Evolutionary conservation across 2,329 filamentous ascomycete species (phyloP).

Genomic region (Diplodia scrobiculata): DNA sequence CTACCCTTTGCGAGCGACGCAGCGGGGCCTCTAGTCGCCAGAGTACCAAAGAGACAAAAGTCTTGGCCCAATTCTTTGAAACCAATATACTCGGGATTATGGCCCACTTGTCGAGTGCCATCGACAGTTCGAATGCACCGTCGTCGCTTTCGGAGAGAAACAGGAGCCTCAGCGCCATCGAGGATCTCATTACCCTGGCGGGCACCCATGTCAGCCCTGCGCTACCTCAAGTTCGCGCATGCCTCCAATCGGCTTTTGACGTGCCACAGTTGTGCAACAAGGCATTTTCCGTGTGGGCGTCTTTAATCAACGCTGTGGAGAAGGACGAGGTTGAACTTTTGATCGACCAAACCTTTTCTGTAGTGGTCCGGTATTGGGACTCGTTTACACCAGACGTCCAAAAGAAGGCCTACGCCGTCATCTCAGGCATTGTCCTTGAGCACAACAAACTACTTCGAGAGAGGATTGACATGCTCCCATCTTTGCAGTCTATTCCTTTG

Average conservation of each 20-base stretch:
- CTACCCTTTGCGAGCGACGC: conserved; percentile 55
- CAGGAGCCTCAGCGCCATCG: conserved; percentile 77
- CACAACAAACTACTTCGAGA: conserved; percentile 64
- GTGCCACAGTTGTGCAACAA: conserved; percentile 72
- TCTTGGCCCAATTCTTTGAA: conserved; percentile 75
- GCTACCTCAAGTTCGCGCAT: conserved; percentile 92
- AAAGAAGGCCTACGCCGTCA: conserved; percentile 61
- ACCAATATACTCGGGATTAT: conserved; percentile 84
- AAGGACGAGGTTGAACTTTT: conserved; percentile 77
- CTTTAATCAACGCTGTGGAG: conserved; percentile 69
- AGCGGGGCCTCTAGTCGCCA: conserved; percentile 47
- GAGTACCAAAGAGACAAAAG: conserved; percentile 54
- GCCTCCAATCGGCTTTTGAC: conserved; percentile 79
- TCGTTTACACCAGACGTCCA: conserved; percentile 64
- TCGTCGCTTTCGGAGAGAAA: conserved; percentile 68
- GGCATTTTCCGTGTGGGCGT: conserved; percentile 81
- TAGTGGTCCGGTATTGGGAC: conserved; percentile 80
- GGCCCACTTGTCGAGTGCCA: conserved; percentile 73
- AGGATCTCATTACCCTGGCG: conserved; percentile 81
- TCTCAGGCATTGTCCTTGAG: conserved; percentile 66
- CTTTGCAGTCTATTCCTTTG: conserved; percentile 68
- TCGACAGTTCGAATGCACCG: conserved; percentile 67
- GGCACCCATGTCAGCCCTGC: conserved; percentile 73
- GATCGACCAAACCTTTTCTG: conserved; percentile 85
- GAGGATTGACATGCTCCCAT: conserved; percentile 75